Evolutionary conservation across 495 filamentous ascomycete genomes (phyloP).

Genomic region (Penicillium desertorum): DNA sequence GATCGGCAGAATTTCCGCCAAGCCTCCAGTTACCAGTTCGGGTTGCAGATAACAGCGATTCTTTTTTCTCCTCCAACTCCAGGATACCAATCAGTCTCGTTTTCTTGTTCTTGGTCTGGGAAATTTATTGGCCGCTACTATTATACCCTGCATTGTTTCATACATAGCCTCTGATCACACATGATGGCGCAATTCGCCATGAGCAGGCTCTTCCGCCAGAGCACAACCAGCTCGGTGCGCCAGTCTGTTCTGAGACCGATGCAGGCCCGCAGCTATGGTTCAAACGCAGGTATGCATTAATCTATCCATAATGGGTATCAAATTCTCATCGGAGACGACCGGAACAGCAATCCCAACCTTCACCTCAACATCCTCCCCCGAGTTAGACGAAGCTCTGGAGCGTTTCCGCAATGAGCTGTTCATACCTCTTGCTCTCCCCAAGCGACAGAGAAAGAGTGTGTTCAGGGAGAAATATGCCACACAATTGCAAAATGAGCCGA

Average conservation of each 20-base stretch:
- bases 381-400: constrained; percentile 52
- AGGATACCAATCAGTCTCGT: constrained; percentile 10
- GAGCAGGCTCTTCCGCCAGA: constrained; percentile 41
- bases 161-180: background rate
- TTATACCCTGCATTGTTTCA: background rate
- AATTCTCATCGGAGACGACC: constrained; percentile 1
- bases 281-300: constrained; percentile 33
- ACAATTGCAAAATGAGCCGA: constrained; percentile 56
- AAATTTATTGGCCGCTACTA: background rate
- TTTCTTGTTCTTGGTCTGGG: constrained; percentile 9
- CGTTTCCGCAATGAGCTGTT: constrained; percentile 63
- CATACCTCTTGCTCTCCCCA: constrained; percentile 59
- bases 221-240: constrained; percentile 28
- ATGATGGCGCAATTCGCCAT: constrained; percentile 44
- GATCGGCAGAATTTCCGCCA: constrained; percentile 47
- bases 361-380: constrained; percentile 46
- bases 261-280: constrained; percentile 36
- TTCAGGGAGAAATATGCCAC: constrained; percentile 51
- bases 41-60: constrained; percentile 15
- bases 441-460: constrained; percentile 54
- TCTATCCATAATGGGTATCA: background rate
- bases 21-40: constrained; percentile 30
- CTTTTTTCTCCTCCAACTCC: constrained; percentile 12
- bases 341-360: constrained; percentile 49
- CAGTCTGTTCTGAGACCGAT: constrained; percentile 33